Evolutionary conservation across 1,139 yeast genomes (phyloP).

Genomic region (Barnettozyma hawaiiensis): DNA sequence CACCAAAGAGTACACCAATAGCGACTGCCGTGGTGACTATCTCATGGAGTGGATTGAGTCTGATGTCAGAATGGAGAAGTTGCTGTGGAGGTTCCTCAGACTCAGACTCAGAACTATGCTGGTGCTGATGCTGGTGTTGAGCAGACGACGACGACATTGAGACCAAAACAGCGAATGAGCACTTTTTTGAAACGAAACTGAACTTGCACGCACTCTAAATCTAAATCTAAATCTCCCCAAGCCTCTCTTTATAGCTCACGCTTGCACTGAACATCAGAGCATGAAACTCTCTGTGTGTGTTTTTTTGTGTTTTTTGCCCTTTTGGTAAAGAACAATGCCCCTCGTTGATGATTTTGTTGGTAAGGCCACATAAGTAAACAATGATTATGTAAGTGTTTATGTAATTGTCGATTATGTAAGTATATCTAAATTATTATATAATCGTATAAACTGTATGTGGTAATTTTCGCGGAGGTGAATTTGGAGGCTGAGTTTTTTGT

Average conservation of each 20-base stretch:
- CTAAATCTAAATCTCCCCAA: neutral
- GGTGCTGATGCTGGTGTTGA: neutral
- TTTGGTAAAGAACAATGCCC: neutral
- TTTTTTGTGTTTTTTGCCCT: neutral
- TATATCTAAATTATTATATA: neutral
- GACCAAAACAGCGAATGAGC: no score
- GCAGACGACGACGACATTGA: no score
- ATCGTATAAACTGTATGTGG: neutral
- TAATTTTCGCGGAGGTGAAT: neutral
- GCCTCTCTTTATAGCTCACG: conserved; percentile 3
- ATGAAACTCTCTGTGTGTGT: no score
- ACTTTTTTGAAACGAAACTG: no score
- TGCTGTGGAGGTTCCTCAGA: neutral
- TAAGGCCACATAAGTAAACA: no score
- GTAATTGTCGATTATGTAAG: neutral
- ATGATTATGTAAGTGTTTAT: no score
- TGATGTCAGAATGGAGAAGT: conserved; percentile 27
- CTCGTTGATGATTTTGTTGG: no score
- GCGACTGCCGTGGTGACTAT: conserved; percentile 36
- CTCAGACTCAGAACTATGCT: neutral
- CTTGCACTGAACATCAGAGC: no score
- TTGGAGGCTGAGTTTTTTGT: conserved; percentile 1
- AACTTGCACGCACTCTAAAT: neutral
- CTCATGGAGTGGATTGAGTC: conserved; percentile 31
- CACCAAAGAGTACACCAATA: conserved; percentile 38